These are phyloP conservation scores for Anisodus tanguticus DNA, from an alignment of 257 asterid species.

Conservation along the genomic window DNA sequence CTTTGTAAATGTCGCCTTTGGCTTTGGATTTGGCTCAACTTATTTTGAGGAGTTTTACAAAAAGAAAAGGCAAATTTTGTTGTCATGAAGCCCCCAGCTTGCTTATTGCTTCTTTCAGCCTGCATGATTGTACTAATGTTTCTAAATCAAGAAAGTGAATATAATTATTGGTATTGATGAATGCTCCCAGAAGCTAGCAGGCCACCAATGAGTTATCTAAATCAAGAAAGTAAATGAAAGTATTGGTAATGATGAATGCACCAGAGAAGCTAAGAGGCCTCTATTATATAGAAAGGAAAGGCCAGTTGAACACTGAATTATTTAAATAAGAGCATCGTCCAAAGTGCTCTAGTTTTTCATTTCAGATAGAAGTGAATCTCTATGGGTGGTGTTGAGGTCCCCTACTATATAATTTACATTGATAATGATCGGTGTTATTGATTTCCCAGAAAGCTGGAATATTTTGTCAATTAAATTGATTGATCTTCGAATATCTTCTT, in stretches of 20 bases:
- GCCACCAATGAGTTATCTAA: not conserved
- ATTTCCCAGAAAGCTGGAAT: not conserved
- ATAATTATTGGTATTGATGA: not conserved
- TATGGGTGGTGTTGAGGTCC: slow-evolving; percentile 25
- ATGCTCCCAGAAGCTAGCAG: not conserved
- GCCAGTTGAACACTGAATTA: not conserved
- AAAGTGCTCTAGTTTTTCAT: not conserved
- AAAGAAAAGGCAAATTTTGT: slow-evolving; percentile 71
- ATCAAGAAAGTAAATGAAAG: not conserved
- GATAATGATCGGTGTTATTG: not conserved
- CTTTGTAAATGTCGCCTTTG: slow-evolving; percentile 33
- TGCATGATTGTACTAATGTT: slow-evolving; percentile 27
- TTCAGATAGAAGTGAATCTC: slow-evolving; percentile 40
- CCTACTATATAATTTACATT: not conserved
- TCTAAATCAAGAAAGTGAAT: not conserved
- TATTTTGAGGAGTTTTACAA: slow-evolving; percentile 43
- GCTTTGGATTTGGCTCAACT: slow-evolving; percentile 28
- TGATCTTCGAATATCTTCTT: not conserved
- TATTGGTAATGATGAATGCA: not conserved
- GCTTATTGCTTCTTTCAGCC: slow-evolving; percentile 46
- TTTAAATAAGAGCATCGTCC: slow-evolving; percentile 18
- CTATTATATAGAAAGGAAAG: not conserved
- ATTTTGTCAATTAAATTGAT: not conserved
- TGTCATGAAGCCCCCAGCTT: slow-evolving; percentile 47
- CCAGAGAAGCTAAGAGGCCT: no score